Percentiles rank a stretch among this genome's conserved stretches.
Evolutionary conservation across 345 rosid genomes (phyloP).

Genomic region (Eucalyptus fibrosa): DNA sequence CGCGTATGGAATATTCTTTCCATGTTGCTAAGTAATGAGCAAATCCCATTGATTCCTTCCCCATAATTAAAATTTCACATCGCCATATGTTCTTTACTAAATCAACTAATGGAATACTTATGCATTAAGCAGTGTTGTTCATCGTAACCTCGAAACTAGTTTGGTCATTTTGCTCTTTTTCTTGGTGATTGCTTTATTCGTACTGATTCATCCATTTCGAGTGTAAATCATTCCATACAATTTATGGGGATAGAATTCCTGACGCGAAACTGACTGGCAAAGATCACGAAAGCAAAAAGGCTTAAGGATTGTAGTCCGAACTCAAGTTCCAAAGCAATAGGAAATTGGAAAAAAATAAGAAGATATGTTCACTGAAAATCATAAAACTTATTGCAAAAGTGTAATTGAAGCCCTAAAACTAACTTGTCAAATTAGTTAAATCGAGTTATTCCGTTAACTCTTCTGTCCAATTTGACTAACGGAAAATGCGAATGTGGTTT

Average conservation of each 20-base stretch:
- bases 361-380: too few relatives aligned
- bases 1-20: neutral
- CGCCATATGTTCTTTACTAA: rapidly evolving
- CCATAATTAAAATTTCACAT: neutral
- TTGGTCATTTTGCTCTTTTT: neutral
- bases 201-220: neutral
- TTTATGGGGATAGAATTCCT: neutral
- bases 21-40: too few relatives aligned
- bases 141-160: neutral
- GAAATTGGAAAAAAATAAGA: rapidly evolving
- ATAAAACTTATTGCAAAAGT: rapidly evolving
- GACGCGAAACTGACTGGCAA: rapidly evolving
- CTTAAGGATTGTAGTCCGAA: rapidly evolving
- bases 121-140: neutral
- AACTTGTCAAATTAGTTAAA: too few relatives aligned
- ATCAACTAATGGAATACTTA: rapidly evolving
- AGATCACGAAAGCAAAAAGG: neutral
- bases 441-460: rapidly evolving
- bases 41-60: neutral
- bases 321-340: neutral
- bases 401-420: rapidly evolving
- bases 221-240: neutral
- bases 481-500: rapidly evolving
- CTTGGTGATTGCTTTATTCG: neutral
- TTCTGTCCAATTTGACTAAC: rapidly evolving